Conservation (phyloP, 2,329 filamentous ascomycete species). For the Daldinia sp. region DNA sequence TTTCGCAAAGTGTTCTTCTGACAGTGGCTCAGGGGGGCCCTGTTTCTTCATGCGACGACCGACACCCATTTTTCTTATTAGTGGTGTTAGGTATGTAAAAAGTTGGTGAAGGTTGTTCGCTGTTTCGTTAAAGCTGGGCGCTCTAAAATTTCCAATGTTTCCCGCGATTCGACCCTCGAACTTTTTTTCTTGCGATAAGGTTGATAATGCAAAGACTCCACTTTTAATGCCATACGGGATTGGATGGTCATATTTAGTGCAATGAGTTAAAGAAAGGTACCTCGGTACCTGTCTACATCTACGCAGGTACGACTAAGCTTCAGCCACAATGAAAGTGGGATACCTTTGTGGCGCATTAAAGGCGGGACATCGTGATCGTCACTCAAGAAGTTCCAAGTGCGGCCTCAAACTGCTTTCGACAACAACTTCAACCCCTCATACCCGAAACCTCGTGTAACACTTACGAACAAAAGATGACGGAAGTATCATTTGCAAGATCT, state of each 20-base stretch:
- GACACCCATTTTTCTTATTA: conserved; percentile 78
- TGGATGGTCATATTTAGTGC: conserved; percentile 3
- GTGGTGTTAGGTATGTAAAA: conserved; percentile 10
- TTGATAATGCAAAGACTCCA: conserved; percentile 43
- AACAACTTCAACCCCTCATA: conserved; percentile 15
- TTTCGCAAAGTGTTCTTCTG: conserved; percentile 81
- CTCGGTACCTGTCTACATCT: conserved; percentile 6
- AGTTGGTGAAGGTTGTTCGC: conserved; percentile 38
- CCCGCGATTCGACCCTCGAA: conserved; percentile 41
- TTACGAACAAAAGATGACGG: conserved; percentile 70
- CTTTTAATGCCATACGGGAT: conserved; percentile 1
- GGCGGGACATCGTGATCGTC: conserved; percentile 38
- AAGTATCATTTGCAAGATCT: conserved; percentile 84
- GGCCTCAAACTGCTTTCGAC: conserved; percentile 18
- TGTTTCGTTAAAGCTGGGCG: conserved; percentile 15
- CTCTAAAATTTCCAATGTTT: conserved; percentile 29
- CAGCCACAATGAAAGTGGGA: conserved; percentile 46
- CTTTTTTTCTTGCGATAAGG: conserved; percentile 51
- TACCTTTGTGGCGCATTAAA: conserved; percentile 28
- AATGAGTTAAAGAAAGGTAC: not conserved
- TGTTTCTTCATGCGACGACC: conserved; percentile 97
- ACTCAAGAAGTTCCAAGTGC: conserved; percentile 23
- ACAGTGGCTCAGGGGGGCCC: conserved; percentile 84
- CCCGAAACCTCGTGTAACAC: conserved; percentile 1
- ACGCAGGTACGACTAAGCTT: conserved; percentile 28